phyloP scores from a whole-genome alignment of 2,329 filamentous ascomycete species.

The Bipolaris bicolor region DNA sequence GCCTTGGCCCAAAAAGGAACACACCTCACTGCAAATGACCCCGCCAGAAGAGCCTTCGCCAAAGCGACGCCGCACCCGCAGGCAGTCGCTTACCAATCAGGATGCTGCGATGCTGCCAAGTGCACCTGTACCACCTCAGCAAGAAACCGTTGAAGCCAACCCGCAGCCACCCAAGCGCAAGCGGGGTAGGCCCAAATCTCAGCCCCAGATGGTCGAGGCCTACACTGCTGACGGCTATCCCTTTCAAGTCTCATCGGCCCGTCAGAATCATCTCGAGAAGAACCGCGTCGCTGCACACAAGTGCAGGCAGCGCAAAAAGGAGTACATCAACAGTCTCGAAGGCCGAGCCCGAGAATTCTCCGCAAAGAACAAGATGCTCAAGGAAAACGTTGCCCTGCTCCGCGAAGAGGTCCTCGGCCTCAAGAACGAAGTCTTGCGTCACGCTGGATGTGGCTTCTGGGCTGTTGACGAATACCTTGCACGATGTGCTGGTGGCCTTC shows the following conservation, averaged over 20 bases:
- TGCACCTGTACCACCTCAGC: slow-evolving; percentile 15
- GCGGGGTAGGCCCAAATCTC: slow-evolving; percentile 45
- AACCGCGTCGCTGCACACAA: slow-evolving; percentile 77
- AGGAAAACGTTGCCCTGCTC: slow-evolving; percentile 42
- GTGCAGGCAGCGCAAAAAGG: slow-evolving; percentile 73
- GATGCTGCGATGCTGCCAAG: slow-evolving; percentile 3
- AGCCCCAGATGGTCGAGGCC: slow-evolving; percentile 40
- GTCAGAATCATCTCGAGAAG: slow-evolving; percentile 62
- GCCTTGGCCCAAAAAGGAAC: slow-evolving; percentile 26
- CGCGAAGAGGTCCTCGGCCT: slow-evolving; percentile 46
- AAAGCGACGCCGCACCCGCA: slow-evolving; percentile 40
- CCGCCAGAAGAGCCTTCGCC: slow-evolving; percentile 16
- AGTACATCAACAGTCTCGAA: slow-evolving; percentile 60
- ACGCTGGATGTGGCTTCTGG: slow-evolving; percentile 48
- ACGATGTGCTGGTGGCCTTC: slow-evolving; percentile 43
- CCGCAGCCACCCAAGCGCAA: slow-evolving; percentile 45
- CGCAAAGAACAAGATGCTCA: slow-evolving; percentile 43
- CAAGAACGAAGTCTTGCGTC: slow-evolving; percentile 47
- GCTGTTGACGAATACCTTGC: slow-evolving; percentile 48
- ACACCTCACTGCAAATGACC: slow-evolving; percentile 13
- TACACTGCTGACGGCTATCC: slow-evolving; percentile 43
- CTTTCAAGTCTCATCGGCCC: slow-evolving; percentile 43
- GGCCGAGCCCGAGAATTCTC: slow-evolving; percentile 50
- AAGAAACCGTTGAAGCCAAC: slow-evolving; percentile 20
- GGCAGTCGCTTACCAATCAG: slow-evolving; percentile 21